Conservation (phyloP, 2,329 filamentous ascomycete species). For the Pseudogymnoascus sp. region DNA sequence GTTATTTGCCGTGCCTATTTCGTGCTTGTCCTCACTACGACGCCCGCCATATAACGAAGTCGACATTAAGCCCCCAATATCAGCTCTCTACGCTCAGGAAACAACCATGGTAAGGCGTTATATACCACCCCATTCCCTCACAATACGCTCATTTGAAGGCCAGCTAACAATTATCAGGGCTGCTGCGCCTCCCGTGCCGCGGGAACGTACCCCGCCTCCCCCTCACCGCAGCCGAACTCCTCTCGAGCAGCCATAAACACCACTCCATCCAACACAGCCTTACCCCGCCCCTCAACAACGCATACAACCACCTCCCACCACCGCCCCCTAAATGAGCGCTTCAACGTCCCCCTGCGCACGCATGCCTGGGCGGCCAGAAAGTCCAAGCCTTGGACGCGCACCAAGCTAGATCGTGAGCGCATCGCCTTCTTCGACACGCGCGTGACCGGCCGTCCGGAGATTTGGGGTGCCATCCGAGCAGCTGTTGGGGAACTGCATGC, state of each 20-base stretch:
- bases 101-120: neutral
- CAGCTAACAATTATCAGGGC: neutral
- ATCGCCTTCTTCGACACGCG: slow-evolving; percentile 84
- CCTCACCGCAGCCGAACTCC: neutral
- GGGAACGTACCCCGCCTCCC: neutral
- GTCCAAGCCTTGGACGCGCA: slow-evolving; percentile 60
- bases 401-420: slow-evolving; percentile 61
- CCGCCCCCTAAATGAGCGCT: slow-evolving; percentile 52
- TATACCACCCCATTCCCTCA: neutral
- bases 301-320: slow-evolving; percentile 5
- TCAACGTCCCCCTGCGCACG: slow-evolving; percentile 58
- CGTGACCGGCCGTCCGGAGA: slow-evolving; percentile 65
- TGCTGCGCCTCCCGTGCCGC: neutral
- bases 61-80: neutral
- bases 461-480: slow-evolving; percentile 68
- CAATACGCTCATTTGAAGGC: neutral
- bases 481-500: slow-evolving; percentile 60
- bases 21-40: neutral
- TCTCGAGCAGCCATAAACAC: neutral
- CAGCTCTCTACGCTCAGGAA: neutral
- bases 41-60: neutral
- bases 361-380: slow-evolving; percentile 55
- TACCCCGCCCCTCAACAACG: slow-evolving; percentile 21
- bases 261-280: slow-evolving; percentile 17
- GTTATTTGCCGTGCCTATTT: neutral